phyloP scores from a whole-genome alignment of 2,329 filamentous ascomycete genomes.

The Aspergillus tanneri region DNA sequence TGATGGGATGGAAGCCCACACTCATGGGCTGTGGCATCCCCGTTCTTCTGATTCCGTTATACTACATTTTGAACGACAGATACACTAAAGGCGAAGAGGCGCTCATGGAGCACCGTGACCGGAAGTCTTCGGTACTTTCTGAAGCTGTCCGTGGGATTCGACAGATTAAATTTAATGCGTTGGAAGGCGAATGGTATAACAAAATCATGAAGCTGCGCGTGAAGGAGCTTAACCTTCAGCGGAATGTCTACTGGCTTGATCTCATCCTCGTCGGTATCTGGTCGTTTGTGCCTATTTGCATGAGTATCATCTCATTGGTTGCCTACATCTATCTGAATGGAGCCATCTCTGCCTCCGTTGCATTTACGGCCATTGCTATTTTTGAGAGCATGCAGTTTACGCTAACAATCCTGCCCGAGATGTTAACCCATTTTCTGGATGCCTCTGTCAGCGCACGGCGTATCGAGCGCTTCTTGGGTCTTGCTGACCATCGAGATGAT shows the following conservation, averaged over 20 bases:
- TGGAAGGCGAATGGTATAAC: constrained; percentile 70
- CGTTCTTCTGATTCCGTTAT: constrained; percentile 63
- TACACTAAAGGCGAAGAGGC: constrained; percentile 65
- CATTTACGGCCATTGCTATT: constrained; percentile 73
- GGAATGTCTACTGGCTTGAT: constrained; percentile 64
- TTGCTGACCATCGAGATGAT: constrained; percentile 60
- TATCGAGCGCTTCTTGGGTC: constrained; percentile 66
- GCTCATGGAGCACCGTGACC: constrained; percentile 73
- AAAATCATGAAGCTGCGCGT: constrained; percentile 65
- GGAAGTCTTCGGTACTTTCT: constrained; percentile 70
- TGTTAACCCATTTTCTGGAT: constrained; percentile 67
- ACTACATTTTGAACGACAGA: constrained; percentile 63
- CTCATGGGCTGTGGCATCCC: constrained; percentile 64
- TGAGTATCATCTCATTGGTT: constrained; percentile 67
- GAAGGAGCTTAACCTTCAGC: constrained; percentile 64
- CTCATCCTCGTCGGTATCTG: constrained; percentile 63
- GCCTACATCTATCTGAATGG: constrained; percentile 65
- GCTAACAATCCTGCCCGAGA: constrained; percentile 66
- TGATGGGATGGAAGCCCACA: constrained; percentile 70
- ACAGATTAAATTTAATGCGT: constrained; percentile 78
- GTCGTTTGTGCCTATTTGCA: constrained; percentile 68
- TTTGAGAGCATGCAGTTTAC: constrained; percentile 69
- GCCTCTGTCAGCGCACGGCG: constrained; percentile 66
- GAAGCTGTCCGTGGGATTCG: constrained; percentile 75
- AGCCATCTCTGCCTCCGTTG: constrained; percentile 65